Conservation (phyloP, 2,329 filamentous ascomycete species). For the Phyllosticta citrichinensis region DNA sequence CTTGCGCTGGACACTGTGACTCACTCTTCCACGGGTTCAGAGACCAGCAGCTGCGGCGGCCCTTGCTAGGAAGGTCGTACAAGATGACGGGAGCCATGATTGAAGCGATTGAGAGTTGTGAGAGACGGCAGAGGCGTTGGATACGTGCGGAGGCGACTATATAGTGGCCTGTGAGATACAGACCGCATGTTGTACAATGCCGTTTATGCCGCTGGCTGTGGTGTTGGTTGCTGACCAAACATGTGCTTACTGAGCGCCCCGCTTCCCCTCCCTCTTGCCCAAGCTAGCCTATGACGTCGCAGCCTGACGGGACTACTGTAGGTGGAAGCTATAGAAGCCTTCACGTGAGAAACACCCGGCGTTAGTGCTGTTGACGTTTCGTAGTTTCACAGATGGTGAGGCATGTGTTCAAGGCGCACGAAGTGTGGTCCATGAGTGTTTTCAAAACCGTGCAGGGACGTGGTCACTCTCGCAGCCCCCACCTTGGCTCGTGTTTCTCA, state of each 20-base stretch:
- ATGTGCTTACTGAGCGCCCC: not conserved
- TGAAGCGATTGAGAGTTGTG: not conserved
- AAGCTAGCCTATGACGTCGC: not conserved
- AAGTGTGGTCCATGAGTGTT: not conserved
- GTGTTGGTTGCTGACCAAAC: not conserved
- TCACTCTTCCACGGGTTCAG: conserved; percentile 62
- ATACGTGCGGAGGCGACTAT: too few relatives aligned
- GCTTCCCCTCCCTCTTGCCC: not conserved
- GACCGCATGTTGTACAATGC: not conserved
- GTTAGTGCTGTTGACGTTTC: not conserved
- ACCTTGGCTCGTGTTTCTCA: not conserved
- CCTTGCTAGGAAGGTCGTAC: conserved; percentile 53
- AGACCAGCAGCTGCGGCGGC: conserved; percentile 47
- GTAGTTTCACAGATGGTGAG: not conserved
- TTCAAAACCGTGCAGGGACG: not conserved
- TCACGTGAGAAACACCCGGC: not conserved
- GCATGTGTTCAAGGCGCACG: not conserved
- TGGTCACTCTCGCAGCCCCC: not conserved
- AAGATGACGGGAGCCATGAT: conserved; percentile 38
- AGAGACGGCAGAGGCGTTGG: not conserved
- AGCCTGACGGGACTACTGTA: not conserved
- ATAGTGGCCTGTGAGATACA: not conserved
- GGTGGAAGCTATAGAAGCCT: too few relatives aligned
- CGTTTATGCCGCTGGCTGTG: not conserved
- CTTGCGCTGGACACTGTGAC: not conserved